Evolutionary conservation across 306 rosid genomes (phyloP).

Genomic region (Vicia villosa): DNA sequence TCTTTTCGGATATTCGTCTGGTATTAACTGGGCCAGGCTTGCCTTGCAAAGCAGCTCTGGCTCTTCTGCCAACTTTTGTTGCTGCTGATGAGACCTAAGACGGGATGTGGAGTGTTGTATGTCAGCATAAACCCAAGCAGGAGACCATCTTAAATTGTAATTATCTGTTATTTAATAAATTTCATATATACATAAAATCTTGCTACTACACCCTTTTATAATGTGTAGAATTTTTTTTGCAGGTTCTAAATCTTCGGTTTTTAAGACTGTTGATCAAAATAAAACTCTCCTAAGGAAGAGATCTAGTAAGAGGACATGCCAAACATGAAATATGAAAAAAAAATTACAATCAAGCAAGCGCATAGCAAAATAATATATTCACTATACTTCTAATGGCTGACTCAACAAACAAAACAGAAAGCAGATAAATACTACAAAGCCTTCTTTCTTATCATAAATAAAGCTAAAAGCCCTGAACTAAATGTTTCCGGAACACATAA

Average conservation of each 20-base stretch:
- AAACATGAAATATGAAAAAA: neutral
- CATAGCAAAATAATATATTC: neutral
- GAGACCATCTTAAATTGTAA: neutral
- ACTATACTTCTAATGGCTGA: neutral
- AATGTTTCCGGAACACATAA: neutral
- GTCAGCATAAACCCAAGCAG: conserved; percentile 27
- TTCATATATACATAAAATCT: too few relatives aligned
- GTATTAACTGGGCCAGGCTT: conserved; percentile 56
- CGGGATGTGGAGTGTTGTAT: conserved; percentile 26
- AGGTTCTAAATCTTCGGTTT: conserved; percentile 5
- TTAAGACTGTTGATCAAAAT: neutral
- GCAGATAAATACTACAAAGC: conserved; percentile 7
- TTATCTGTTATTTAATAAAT: conserved; percentile 14
- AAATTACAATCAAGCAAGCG: neutral
- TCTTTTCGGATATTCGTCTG: conserved; percentile 80
- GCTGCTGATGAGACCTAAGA: conserved; percentile 64
- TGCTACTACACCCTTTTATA: too few relatives aligned
- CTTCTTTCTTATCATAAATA: neutral
- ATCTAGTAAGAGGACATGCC: conserved; percentile 6
- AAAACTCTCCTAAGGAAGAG: conserved; percentile 7
- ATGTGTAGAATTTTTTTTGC: too few relatives aligned
- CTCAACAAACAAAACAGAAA: neutral
- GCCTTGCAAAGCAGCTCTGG: conserved; percentile 54
- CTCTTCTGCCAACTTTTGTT: conserved; percentile 74
- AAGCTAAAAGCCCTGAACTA: neutral